Base-by-base conservation (phyloP, 2,329 filamentous ascomycete species). In the Neurospora crassa region DNA sequence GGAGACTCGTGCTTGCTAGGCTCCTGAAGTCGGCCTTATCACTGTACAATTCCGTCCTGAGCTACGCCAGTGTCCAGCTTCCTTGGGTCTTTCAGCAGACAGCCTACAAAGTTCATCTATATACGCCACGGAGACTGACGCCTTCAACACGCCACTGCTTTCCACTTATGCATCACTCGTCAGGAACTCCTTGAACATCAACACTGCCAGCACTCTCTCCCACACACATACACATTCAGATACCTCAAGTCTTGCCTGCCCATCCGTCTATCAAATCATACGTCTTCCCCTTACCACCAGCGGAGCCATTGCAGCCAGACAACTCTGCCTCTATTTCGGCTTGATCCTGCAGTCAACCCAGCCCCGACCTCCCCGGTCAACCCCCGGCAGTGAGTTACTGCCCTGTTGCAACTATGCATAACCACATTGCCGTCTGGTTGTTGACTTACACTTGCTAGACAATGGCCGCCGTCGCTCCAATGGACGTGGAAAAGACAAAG, bases 401-500 rank as follows among this genome's bases (percentile, higher is more conserved):
- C 70, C 72, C 67, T 2, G 34, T 18, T 53, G 40, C 29, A 41
- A 29, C 67, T 53, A 59, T 69, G 70, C 63, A 47, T 34, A 67
- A 69, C 45, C 6, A 63, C 69, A 69, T 34, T 63, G 14, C 29
- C 67, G 29, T 47, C 5, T 10, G 10, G 11, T 67, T 59, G 40
- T 72, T 76, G 70, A 75, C 72, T 67, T 45, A 69, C 68, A 43
- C 69, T 29, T 69, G 59, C 68, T 73, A 76, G 74, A 82, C 73
- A 70, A 85, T 85, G 84, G 81, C 80, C 68, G 75, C 78, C 10
- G 69, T 76, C 68, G 74, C 77, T n/a, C 73, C 73, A 20, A 78
- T 78, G 76, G 73, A 74, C 2, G 24, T 73, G 71, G 68, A 73
- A 29, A 18, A 63, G 67, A 70, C 69, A 70, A 73, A 67, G 70